Percentiles rank a stretch among this genome's conserved stretches.
These are phyloP conservation scores for Neonectria magnoliae DNA, from an alignment of 2,329 filamentous ascomycete genomes.

Conservation along the genomic window DNA sequence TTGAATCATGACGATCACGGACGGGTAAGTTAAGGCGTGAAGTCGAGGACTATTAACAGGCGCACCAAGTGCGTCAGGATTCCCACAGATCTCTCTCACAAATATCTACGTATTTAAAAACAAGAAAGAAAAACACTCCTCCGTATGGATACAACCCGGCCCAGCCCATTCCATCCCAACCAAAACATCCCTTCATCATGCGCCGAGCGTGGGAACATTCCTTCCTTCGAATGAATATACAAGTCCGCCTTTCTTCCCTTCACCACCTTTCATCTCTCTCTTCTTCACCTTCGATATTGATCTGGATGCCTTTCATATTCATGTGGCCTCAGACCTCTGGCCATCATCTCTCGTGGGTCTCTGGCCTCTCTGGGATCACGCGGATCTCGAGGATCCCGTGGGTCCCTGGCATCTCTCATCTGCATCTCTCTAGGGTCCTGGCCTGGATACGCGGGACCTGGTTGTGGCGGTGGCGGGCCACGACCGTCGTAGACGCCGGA, in stretches of 20 bases:
- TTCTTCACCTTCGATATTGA: conserved; percentile 54
- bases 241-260: conserved; percentile 1
- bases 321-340: conserved; percentile 55
- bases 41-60: neutral
- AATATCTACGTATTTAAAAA: conserved; percentile 17
- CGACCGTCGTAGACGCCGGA: conserved; percentile 56
- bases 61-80: conserved; percentile 6
- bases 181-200: conserved; percentile 13
- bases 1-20: neutral
- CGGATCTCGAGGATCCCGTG: conserved; percentile 47
- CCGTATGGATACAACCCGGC: conserved; percentile 16
- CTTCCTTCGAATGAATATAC: conserved; percentile 23
- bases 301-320: conserved; percentile 58
- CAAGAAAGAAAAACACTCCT: conserved; percentile 8
- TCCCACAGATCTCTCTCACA: conserved; percentile 7
- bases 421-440: conserved; percentile 49
- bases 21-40: neutral
- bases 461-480: conserved; percentile 49
- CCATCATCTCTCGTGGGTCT: conserved; percentile 55
- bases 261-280: neutral
- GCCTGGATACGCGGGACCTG: conserved; percentile 46
- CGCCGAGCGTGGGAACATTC: conserved; percentile 23
- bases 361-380: conserved; percentile 39
- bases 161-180: conserved; percentile 6
- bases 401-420: conserved; percentile 49